Evolutionary conservation across 306 rosid species (phyloP), one percentile per base, ranked within the genome.

Genomic region (Vicia faba): DNA sequence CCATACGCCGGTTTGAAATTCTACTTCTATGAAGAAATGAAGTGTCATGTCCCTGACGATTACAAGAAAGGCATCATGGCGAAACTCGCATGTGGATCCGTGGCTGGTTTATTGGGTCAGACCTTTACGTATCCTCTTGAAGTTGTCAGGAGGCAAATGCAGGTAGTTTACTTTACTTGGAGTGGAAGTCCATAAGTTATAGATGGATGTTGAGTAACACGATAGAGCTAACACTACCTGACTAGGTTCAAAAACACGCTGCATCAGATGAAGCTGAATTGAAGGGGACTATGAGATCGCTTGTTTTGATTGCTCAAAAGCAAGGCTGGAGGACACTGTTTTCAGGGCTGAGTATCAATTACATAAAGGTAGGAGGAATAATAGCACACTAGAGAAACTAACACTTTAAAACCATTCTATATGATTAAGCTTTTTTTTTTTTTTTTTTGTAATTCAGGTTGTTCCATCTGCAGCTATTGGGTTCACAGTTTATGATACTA

Each of bases 121-220:
- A 93, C 97, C 45, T 88, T 93, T 82, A 93, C 97, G 31, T 93
- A 89, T 68, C 97, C 98, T 56, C 98, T 93, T 31, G 97, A 93
- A 73, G 98, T 93, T 77, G 97, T 90, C 36, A 82, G 98, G 88
- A 84, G 98, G 79, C 97, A 93, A 83, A 93, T 93, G 98, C 97
- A 93, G 97, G 98, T 88, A 82, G 39, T 23, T 41, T 65, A 43
- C 69, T 66, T 43, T 66, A 41, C 67, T 49, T 36, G 49, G 66
- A 51, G n/a, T n/a, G n/a, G n/a, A n/a, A n/a, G 19, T 70, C 64
- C 41, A 43, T 66, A 43, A 41, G 14, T 58, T 49, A 36, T 64
- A 38, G 23, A 56, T 69, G 41, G 50, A 75, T 49, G 39, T 41
- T 35, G 28, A 72, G 68, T 19, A 40, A 72, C 25, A 53, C 45